Conservation (phyloP, 768 basidiomycete genomes). For the Amanita molliuscula region DNA sequence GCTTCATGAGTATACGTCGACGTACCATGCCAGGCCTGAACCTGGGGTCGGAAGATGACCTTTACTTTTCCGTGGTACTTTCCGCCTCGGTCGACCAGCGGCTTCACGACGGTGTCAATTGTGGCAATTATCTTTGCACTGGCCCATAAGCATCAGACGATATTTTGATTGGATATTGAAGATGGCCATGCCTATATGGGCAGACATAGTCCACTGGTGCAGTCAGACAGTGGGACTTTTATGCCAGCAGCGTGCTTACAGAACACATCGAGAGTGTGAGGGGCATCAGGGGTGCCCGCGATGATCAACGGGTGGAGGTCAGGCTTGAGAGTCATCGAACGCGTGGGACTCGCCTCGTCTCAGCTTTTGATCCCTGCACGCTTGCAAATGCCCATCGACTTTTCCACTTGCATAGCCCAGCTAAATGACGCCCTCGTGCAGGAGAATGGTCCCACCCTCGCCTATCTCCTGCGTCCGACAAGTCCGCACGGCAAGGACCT, state of each 20-base stretch:
- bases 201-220: slow-evolving; percentile 77
- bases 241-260: slow-evolving; percentile 27
- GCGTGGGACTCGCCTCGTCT: neutral
- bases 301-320: slow-evolving; percentile 56
- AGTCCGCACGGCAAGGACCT: slow-evolving; percentile 70
- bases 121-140: slow-evolving; percentile 53
- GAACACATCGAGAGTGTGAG: slow-evolving; percentile 76
- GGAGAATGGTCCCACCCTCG: slow-evolving; percentile 61
- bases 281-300: slow-evolving; percentile 45
- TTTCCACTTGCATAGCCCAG: slow-evolving; percentile 48
- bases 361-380: neutral
- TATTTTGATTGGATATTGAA: neutral
- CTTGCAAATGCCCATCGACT: slow-evolving; percentile 34
- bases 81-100: slow-evolving; percentile 45
- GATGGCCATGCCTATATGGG: slow-evolving; percentile 55
- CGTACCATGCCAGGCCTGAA: slow-evolving; percentile 74
- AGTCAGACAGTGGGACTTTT: neutral
- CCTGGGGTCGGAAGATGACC: slow-evolving; percentile 57
- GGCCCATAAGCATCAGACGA: neutral
- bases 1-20: slow-evolving; percentile 78
- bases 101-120: slow-evolving; percentile 52
- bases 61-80: slow-evolving; percentile 68
- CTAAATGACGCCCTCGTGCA: slow-evolving; percentile 49
- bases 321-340: slow-evolving; percentile 69
- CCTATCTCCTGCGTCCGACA: slow-evolving; percentile 66